phyloP scores from a whole-genome alignment of 169 alveolate genomes.

The Babesia caballi region DNA sequence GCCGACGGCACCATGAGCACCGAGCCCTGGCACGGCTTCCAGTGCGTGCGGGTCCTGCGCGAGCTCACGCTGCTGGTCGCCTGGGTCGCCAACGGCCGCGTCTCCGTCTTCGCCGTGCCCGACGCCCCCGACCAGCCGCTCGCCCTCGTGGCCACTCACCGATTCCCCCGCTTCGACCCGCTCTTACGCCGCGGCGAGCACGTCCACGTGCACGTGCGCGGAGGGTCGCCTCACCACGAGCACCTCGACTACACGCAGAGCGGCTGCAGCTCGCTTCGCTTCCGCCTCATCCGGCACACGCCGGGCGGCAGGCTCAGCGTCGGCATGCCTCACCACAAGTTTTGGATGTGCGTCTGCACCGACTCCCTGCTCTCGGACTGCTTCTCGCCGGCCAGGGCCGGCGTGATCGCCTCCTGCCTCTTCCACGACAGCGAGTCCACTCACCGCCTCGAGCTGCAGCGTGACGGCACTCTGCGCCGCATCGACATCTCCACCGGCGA shows the following conservation, averaged over 20 bases:
- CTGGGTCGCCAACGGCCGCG: conserved; percentile 43
- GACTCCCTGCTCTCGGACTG: not conserved
- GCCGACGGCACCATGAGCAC: not conserved
- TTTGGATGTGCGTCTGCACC: not conserved
- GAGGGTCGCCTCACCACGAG: not conserved
- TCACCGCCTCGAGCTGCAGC: conserved; percentile 3
- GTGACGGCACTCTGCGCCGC: not conserved
- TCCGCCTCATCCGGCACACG: conserved; percentile 3
- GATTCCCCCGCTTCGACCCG: not conserved
- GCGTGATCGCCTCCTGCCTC: not conserved
- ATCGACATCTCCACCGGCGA: not conserved
- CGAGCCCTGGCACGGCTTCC: conserved; percentile 42
- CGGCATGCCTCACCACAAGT: not conserved
- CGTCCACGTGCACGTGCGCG: not conserved
- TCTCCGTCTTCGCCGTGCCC: conserved; percentile 35
- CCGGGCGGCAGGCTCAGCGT: not conserved
- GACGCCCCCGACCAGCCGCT: conserved; percentile 6
- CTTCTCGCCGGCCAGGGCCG: not conserved
- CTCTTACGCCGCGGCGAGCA: not conserved
- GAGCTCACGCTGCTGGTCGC: conserved; percentile 8
- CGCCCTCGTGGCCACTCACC: not conserved
- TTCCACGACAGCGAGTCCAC: not conserved
- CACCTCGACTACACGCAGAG: not conserved
- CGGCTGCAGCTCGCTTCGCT: not conserved
- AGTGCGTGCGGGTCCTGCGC: conserved; percentile 8